A percentile compares a stretch with the other conserved stretches of the same genome.
Conservation (phyloP, 2,329 filamentous ascomycete species). For the Metarhizium humberi region DNA sequence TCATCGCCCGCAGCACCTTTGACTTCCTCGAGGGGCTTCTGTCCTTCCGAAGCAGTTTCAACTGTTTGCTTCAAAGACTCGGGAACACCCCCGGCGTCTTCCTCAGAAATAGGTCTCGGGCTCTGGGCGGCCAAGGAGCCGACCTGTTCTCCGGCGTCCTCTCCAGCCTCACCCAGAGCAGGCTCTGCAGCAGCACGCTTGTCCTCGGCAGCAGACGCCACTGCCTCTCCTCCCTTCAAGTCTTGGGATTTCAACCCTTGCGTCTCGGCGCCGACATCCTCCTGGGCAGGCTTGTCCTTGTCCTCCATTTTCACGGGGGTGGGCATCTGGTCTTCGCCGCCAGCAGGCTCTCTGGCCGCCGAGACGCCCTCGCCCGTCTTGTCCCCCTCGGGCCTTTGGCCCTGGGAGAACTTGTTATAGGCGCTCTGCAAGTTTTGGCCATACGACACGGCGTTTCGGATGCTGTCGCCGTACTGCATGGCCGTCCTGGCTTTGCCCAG, state of each 20-base stretch:
- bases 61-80: not conserved
- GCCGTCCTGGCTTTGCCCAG: slow-evolving; percentile 19
- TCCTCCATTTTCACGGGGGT: not conserved
- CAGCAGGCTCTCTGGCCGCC: not conserved
- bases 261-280: slow-evolving; percentile 4
- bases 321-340: not conserved
- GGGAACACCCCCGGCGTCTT: slow-evolving; percentile 1
- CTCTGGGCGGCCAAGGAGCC: not conserved
- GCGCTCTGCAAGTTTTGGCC: not conserved
- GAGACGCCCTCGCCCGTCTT: not conserved
- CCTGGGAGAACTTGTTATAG: not conserved
- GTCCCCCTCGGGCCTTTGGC: not conserved
- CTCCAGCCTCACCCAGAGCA: slow-evolving; percentile 7
- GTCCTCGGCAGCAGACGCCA: slow-evolving; percentile 4
- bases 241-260: not conserved
- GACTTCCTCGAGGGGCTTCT: not conserved
- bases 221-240: slow-evolving; percentile 5
- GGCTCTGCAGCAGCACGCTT: slow-evolving; percentile 3
- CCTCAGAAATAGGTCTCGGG: not conserved
- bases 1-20: not conserved
- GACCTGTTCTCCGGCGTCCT: not conserved
- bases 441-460: slow-evolving; percentile 11
- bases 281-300: not conserved
- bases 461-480: slow-evolving; percentile 9
- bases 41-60: not conserved